Evolutionary conservation across 345 rosid genomes (phyloP), one percentile per base, ranked within the genome.

Genomic region (Arabidopsis suecica): DNA sequence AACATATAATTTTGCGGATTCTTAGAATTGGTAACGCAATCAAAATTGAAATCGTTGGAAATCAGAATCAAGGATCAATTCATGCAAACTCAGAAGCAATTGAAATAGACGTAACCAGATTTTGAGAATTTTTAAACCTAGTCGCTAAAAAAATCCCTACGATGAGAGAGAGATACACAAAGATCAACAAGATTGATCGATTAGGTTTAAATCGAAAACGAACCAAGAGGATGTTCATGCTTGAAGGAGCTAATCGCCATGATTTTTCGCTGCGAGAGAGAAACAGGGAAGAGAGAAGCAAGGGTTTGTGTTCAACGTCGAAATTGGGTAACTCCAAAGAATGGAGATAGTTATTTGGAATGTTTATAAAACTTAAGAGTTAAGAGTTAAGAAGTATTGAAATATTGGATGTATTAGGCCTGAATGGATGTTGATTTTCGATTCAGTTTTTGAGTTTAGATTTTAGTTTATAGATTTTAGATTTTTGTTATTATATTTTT

Each of bases 201-300:
- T 7, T 47, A 42, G 55, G 48, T 41, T 47, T n/a, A 13, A 7
- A 73, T 69, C 57, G 44, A 37, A 61, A 23, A 77, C 85, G 41
- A 76, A 91, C 98, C 98, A 49, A 94, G 92, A 37, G 98, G 97
- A 53, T 91, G 96, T 74, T 94, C 98, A 83, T 83, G 75, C 86
- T 94, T 90, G 86, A 91, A 94, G 40, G 88, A 88, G 81, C 87
- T 88, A 65, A 77, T 87, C 11, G 95, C 89, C 98, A 94, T 93
- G 65, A 5, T 57, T 57, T 57, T 57, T 65, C 80, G 81, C 73
- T 71, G 59, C 69, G 40, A 45, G 53, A 7, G 40, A 45, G 53
- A 7, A 61, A 55, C 44, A 33, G 11, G 14, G 49, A 36, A 8
- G 0, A 44, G 34, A 60, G 34, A 41, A 41, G 54, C 28, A 22